A percentile compares a stretch with the other conserved stretches of the same genome.
phyloP scores from a whole-genome alignment of 169 alveolate genomes.

The Plasmodium gallinaceum region DNA sequence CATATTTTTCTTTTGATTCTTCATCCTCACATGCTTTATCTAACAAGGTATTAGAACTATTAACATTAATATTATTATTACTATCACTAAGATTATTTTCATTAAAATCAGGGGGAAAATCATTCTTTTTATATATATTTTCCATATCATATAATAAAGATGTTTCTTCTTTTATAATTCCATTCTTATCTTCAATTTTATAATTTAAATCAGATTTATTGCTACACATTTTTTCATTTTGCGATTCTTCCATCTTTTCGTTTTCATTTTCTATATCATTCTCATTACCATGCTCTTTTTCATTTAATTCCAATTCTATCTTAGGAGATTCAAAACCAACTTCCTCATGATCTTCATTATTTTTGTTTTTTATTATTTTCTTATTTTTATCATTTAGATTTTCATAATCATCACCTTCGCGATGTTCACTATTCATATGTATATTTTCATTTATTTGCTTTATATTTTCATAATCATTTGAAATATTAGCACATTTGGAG shows the following conservation, averaged over 20 bases:
- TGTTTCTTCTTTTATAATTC: neutral
- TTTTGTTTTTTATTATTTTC: neutral
- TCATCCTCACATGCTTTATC: constrained; percentile 6
- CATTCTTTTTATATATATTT: neutral
- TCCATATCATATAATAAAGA: neutral
- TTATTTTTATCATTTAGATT: neutral
- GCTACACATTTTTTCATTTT: neutral
- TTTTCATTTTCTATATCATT: constrained; percentile 10
- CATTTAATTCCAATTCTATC: constrained; percentile 1
- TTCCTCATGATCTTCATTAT: neutral
- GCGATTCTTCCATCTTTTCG: neutral
- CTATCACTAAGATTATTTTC: constrained; percentile 3
- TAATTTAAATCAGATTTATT: neutral
- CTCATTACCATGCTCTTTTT: neutral
- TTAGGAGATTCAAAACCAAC: constrained; percentile 21
- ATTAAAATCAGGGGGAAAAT: neutral
- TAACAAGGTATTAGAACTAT: neutral
- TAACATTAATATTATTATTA: constrained; percentile 4
- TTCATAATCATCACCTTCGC: constrained; percentile 3
- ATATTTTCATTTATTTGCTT: constrained; percentile 24
- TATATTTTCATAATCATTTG: constrained; percentile 22
- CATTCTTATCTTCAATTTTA: neutral
- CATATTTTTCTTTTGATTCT: constrained; percentile 26
- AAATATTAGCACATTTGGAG: constrained; percentile 18
- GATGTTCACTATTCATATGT: neutral